Base-by-base conservation (phyloP, 352 stramenopile genomes). In the Globisporangium splendens region DNA sequence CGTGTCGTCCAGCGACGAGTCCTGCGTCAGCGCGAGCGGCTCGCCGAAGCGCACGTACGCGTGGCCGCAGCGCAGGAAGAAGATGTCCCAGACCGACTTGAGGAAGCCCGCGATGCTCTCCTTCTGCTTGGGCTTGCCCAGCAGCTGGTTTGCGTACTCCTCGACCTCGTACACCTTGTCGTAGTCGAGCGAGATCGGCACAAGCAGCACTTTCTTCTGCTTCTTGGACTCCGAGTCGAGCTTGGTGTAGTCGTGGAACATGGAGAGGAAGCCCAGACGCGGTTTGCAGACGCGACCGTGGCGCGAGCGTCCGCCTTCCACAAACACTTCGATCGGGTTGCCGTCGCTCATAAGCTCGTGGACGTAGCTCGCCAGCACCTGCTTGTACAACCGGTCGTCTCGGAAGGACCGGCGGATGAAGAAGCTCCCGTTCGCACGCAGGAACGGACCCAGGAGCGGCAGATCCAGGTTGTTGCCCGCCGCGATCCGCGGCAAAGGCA, bases 391-490 rank as follows among this genome's bases (percentile, higher is more conserved):
- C 42, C 60, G 55, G 48, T 95, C 83, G 48, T 86, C 66, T 1
- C 65, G 66, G 58, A 94, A 94, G 14, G 79, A 91, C 0, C 88
- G 82, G 10, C 86, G 85, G 56, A 97, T 95, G 69, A 97, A 97
- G 59, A 96, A 97, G 55, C 84, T 93, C 55, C 89, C 89, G 48
- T 89, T 92, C 13, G 84, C 79, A 5, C 82, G 86, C 54, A 97
- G 68, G 46, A 96, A 91, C 0, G 72, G 72, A 7, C 89, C 88
- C 24, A 97, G 69, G 24, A 95, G 22, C 0, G 85, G 85, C 18
- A 97, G 53, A 50, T 96, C 84, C 35, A 96, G 59, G 68, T 97
- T 96, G 73, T 95, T 91, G 1, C 89, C 89, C 0, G 88, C 86
- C 0, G 85, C 86, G 61, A 96, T 96, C 28, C 85, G 81, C 1